Base-by-base conservation (phyloP, 805 yeast genomes). In the Barnettozyma siamensis region DNA sequence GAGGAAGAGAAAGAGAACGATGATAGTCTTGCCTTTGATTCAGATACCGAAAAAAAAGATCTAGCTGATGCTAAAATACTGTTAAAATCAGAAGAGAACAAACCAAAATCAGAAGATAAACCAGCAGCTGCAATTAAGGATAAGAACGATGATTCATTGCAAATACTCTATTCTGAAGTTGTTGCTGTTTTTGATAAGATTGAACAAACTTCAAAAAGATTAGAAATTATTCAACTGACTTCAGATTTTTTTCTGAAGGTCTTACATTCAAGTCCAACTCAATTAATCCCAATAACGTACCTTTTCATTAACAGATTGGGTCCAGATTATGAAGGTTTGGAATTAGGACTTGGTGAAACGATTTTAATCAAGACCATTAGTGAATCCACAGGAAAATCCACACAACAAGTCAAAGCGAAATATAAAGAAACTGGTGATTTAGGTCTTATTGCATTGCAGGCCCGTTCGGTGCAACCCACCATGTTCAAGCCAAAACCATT, bases 311-410 rank as follows among this genome's bases (percentile, higher is more conserved):
- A 91, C 59, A 69, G 91, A 46, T 65, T 89, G 9, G 96, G 97
- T 0, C 99, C 99, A 0, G 99, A 93, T 59, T 93, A 93, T 57
- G 96, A 88, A 57, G 97, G 94, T 24, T 66, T 91, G 43, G 99
- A 93, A 57, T 68, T 93, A 20, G 99, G 99, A 0, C 70, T 93
- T 3, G 99, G 99, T 15, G 99, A 93, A 60, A 80, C 94, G 2
- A 59, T 93, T 10, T 66, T 93, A 21, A 78, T 89, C 54, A 93
- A 89, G 55, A 93, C 98, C 0, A 77, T 93, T 31, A 79, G 88
- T 28, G 95, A 86, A 55, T 78, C 95, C 37, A 89, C 95, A 15
- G 99, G 99, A 1, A 71, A 95, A 41, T 73, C 89, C 0, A 50
- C 77, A 1, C 66, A 78, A 3, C 86, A 81, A 46, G 75, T 93